Evolutionary conservation across 805 yeast genomes (phyloP), one percentile per base, ranked within the genome.

Genomic region (Pichia phayaonensis): DNA sequence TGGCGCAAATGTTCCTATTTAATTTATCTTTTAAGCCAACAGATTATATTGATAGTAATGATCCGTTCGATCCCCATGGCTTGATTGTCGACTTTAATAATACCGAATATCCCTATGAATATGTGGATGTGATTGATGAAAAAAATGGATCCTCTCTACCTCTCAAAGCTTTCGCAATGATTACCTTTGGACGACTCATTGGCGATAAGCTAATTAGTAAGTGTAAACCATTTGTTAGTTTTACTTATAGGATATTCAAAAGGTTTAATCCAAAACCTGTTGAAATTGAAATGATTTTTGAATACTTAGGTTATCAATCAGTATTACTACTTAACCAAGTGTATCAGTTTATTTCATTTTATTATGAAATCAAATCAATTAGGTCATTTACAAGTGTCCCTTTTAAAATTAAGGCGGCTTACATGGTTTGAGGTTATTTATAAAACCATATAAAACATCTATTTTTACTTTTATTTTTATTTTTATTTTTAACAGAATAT

Each of bases 241-340:
- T 31, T 2, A 21, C 38, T 12, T 50, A 50, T 22, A 34, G 11
- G 18, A 7, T 43, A 3, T 42, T 50, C 8, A 39, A 40, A 8
- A 15, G 6, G 8, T 46, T 26, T 21, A 12, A 18, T 5, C 49
- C 49, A 20, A 21, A 29, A 2, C 53, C 53, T 2, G n/a, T 46
- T 29, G 53, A 50, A 42, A 39, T 50, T n/a, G 49, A 50, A 6
- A 8, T 38, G 16, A n/a, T 42, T 18, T 1, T 50, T 23, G 53
- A 50, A 44, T 50, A 45, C 39, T 21, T 46, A 11, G 53, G 53
- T 15, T 46, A 40, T 18, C 44, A 50, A 40, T 12, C 39, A 11
- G 27, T 50, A 8, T 26, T 45, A 24, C 26, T 42, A 4, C 2
- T 40, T 2, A 42, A 42, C n/a, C 29, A 44, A 8, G 3, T 42